phyloP scores from a whole-genome alignment of 148 eudicot species.

The Silene conica region DNA sequence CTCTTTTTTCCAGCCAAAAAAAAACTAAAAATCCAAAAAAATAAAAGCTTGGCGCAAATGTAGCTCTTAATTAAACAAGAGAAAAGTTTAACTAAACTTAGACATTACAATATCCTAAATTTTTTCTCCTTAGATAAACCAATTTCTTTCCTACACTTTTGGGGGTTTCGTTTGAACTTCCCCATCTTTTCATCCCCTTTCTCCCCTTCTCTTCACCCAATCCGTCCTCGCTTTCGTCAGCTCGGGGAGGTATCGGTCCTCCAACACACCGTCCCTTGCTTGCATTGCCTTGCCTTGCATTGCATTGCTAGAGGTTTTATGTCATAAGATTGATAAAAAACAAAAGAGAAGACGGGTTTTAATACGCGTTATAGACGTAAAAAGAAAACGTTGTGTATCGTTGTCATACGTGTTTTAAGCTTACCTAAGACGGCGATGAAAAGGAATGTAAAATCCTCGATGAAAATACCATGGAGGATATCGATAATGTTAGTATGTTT shows the following conservation, averaged over 20 bases:
- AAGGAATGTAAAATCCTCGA: constrained; percentile 18
- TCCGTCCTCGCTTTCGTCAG: neutral
- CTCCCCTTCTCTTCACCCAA: constrained; percentile 4
- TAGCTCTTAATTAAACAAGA: constrained; percentile 16
- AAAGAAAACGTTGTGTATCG: neutral
- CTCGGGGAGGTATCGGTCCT: constrained; percentile 24
- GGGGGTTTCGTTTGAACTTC: constrained; percentile 34
- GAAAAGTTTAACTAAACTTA: constrained; percentile 19
- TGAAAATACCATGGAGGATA: constrained; percentile 26
- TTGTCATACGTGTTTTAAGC: neutral
- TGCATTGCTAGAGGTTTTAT: neutral
- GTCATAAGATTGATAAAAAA: too few species aligned
- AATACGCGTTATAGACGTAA: neutral
- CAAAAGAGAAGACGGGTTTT: neutral
- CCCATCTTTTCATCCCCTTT: constrained; percentile 12
- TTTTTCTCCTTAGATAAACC: constrained; percentile 20
- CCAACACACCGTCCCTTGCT: constrained; percentile 17
- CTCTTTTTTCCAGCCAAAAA: constrained; percentile 21
- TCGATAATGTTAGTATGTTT: neutral
- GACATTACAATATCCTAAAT: constrained; percentile 27
- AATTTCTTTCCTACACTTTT: constrained; percentile 22
- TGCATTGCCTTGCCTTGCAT: neutral
- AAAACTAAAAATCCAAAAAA: constrained; percentile 2
- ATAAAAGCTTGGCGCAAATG: constrained; percentile 3
- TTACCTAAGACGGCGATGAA: constrained; percentile 13